Evolutionary conservation across 768 basidiomycete species (phyloP), one percentile per base, ranked within the genome.

Genomic region (Neoboletus brunneissimus): DNA sequence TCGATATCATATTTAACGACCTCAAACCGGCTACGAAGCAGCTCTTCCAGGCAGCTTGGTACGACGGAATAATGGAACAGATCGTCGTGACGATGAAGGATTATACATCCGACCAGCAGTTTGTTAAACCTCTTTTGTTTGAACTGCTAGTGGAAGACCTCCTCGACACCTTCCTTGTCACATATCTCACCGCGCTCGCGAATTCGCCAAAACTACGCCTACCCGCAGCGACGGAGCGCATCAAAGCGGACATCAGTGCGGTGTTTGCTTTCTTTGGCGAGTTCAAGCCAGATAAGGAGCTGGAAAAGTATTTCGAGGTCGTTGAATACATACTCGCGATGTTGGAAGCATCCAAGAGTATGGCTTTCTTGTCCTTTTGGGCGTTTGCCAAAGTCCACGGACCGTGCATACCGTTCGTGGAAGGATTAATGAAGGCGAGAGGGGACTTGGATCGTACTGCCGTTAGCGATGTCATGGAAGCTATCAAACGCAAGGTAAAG

Each of bases 11-110:
- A 64, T 94, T 97, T 78, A 91, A 97, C 72, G 97, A 98, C 70
- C 75, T 98, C 62, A 91, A 88, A 69, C 85, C 89, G 0, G 95
- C 89, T 11, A 89, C 85, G 16, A 94, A 91, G 69, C 79, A 78
- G 38, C 79, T 98, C 37, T 94, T 98, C 81, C 86, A 87, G 56
- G 77, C 81, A 7, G 62, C 79, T 1, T 98, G 97, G 97, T 98
- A 98, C 71, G 92, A 94, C 29, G 88, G 88, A 5, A 82, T 89
- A 65, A 84, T 96, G 75, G 77, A 79, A 5, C 94, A 96, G 72
- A 88, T 98, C 51, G 81, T 97, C 58, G 91, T 94, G 75, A 99
- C 97, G 41, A 91, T 98, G 80, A 83, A 88, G 51, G 97, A 99
- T 66, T 98, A 98, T 74, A 94, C 94, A 86, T 71, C 80, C n/a